Evolutionary conservation across 108 stramenopile genomes (phyloP), one percentile per base, ranked within the genome.

Genomic region (Stephanodiscus minutulus): DNA sequence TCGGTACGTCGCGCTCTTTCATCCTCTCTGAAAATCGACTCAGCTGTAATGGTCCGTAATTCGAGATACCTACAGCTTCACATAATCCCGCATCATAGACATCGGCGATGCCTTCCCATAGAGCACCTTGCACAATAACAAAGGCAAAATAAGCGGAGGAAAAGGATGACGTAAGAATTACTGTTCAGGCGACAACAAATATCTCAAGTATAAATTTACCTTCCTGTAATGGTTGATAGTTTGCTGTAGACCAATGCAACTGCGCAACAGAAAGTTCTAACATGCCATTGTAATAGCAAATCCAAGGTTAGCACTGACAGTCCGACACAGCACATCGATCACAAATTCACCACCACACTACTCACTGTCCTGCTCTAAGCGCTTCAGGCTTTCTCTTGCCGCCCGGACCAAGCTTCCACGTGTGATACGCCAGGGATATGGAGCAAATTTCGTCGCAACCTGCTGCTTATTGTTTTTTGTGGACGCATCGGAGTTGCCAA

Each of bases 401-500:
- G 92, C 88, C 10, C 81, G 77, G 9, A 94, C 84, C 66, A 91
- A 66, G 50, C 76, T 82, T n/a, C 55, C 61, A 18, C 84, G 69
- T 22, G 90, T 89, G 11, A 94, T 72, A 60, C 92, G 62, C 92
- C 92, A 94, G 4, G 92, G 92, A 72, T 91, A 94, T 10, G 92
- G 92, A n/a, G 92, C 90, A 44, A 94, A 66, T 66, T 94, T 94
- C 11, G 92, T 94, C 21, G 90, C 92, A 1, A 94, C 86, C 66
- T 94, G 92, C 55, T 94, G 92, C 41, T 69, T 64, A 39, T 78
- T 75, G 22, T 47, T 73, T 20, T 52, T 46, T 12, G 56, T 20
- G 28, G 47, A 50, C 15, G 36, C 21, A 63, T 46, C 67, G 28
- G 33, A 28, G 56, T 77, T 75, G 7, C 76, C 47, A 31, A 73